A percentile compares a stretch with the other conserved stretches of the same genome.
These are phyloP conservation scores for Penicillium crystallinum DNA, from an alignment of 495 filamentous ascomycete genomes.

Conservation along the genomic window DNA sequence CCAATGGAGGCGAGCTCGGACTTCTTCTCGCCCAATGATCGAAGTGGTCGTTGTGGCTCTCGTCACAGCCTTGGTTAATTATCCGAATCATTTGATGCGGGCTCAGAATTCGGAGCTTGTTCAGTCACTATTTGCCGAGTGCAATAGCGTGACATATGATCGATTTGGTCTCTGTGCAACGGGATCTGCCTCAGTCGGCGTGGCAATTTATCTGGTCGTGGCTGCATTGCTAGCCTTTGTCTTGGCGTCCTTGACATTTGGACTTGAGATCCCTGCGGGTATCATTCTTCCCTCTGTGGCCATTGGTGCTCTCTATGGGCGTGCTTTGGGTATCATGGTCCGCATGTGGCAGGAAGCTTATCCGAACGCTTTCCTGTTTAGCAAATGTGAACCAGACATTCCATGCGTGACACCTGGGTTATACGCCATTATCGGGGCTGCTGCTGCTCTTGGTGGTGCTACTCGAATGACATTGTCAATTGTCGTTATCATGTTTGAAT, in stretches of 20 bases:
- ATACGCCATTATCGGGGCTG: slow-evolving; percentile 94
- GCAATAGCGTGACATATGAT: slow-evolving; percentile 69
- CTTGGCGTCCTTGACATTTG: slow-evolving; percentile 85
- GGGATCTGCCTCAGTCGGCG: slow-evolving; percentile 62
- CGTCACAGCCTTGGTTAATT: slow-evolving; percentile 84
- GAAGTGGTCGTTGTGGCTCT: slow-evolving; percentile 73
- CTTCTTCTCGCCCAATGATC: slow-evolving; percentile 56
- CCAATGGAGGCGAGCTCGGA: slow-evolving; percentile 64
- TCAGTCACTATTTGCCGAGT: slow-evolving; percentile 88
- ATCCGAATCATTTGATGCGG: slow-evolving; percentile 90
- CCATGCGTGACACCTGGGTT: slow-evolving; percentile 91
- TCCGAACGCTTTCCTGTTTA: slow-evolving; percentile 72
- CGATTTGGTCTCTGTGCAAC: slow-evolving; percentile 82
- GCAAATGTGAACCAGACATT: slow-evolving; percentile 77
- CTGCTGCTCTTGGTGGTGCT: slow-evolving; percentile 93
- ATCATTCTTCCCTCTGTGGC: slow-evolving; percentile 98
- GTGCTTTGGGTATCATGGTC: slow-evolving; percentile 81
- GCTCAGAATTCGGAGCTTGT: slow-evolving; percentile 90
- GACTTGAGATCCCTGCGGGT: slow-evolving; percentile 92
- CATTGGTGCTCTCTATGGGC: slow-evolving; percentile 88
- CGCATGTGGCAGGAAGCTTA: slow-evolving; percentile 81
- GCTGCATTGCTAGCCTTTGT: slow-evolving; percentile 79
- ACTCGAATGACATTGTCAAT: slow-evolving; percentile 96
- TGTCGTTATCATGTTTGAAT: slow-evolving; percentile 98
- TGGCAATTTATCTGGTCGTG: slow-evolving; percentile 72